phyloP scores from a whole-genome alignment of 2,329 filamentous ascomycete genomes.

The Plenodomus lindquistii region DNA sequence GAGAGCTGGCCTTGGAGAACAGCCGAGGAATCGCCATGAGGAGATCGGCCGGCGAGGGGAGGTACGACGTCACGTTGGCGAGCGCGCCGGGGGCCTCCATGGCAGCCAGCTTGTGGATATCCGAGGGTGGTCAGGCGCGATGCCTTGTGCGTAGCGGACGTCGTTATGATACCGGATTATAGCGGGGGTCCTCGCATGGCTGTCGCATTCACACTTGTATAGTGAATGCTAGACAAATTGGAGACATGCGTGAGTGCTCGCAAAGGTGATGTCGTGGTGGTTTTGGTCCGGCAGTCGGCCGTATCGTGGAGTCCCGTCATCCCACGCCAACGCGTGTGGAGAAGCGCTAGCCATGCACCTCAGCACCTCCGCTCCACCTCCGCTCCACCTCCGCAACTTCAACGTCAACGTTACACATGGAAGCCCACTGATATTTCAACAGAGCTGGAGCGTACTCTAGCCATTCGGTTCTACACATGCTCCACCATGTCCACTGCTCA shows the following conservation, averaged over 20 bases:
- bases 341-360: constrained; percentile 8
- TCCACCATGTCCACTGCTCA: no score
- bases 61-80: constrained; percentile 41
- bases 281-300: constrained; percentile 8
- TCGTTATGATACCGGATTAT: background rate
- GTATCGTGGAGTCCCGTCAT: constrained; percentile 1
- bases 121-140: constrained; percentile 8
- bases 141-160: background rate
- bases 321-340: constrained; percentile 1
- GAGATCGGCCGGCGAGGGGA: constrained; percentile 69
- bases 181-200: constrained; percentile 3
- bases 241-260: background rate
- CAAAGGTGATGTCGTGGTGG: background rate
- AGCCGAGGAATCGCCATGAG: constrained; percentile 72
- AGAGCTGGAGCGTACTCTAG: no score
- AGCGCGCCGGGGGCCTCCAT: constrained; percentile 32
- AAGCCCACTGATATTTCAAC: no score
- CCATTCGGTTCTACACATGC: no score
- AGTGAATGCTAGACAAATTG: background rate
- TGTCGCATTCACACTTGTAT: background rate
- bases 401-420: background rate
- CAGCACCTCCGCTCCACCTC: constrained; percentile 2
- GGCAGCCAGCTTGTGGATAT: constrained; percentile 11
- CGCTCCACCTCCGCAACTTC: constrained; percentile 3
- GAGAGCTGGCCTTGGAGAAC: constrained; percentile 68